Percentiles rank a stretch among this genome's conserved stretches.
phyloP scores from a whole-genome alignment of 768 basidiomycete genomes.

The Tylopilus rubrobrunneus region DNA sequence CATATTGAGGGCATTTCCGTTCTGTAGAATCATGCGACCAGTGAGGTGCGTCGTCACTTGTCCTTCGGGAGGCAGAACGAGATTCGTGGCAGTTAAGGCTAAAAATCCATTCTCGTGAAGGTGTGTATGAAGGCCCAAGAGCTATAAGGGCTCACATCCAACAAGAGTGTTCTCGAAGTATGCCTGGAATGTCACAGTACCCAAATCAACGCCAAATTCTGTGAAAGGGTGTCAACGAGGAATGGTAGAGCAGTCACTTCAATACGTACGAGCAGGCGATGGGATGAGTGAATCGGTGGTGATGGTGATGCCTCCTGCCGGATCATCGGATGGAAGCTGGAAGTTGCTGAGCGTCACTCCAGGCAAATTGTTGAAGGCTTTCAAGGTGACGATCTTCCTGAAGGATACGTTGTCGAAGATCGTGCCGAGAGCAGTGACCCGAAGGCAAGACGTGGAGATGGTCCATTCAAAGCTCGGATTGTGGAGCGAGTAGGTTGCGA shows the following conservation, averaged over 20 bases:
- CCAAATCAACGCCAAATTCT: conserved; percentile 70
- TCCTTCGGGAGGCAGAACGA: conserved; percentile 49
- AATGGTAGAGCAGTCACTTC: background rate
- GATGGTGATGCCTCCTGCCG: conserved; percentile 66
- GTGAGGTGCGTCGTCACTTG: conserved; percentile 49
- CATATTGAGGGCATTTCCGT: conserved; percentile 45
- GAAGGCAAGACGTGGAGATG: conserved; percentile 60
- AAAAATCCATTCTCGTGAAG: conserved; percentile 4
- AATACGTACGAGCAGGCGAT: conserved; percentile 58
- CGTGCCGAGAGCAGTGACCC: conserved; percentile 62
- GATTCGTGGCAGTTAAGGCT: conserved; percentile 51
- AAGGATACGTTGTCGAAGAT: conserved; percentile 64
- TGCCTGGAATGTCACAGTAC: conserved; percentile 58
- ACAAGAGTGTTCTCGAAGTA: conserved; percentile 54
- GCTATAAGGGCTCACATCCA: conserved; percentile 50
- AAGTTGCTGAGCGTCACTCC: conserved; percentile 72
- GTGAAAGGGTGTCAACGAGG: conserved; percentile 18
- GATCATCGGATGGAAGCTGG: conserved; percentile 62
- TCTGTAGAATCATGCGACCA: conserved; percentile 64
- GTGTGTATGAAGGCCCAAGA: background rate
- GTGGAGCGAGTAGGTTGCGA: conserved; percentile 63
- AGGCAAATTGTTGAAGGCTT: conserved; percentile 67
- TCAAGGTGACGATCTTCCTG: conserved; percentile 57
- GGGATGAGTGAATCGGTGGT: conserved; percentile 65
- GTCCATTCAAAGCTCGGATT: conserved; percentile 65